phyloP scores from a whole-genome alignment of 441 rosid species.

The Syzygium malaccense region DNA sequence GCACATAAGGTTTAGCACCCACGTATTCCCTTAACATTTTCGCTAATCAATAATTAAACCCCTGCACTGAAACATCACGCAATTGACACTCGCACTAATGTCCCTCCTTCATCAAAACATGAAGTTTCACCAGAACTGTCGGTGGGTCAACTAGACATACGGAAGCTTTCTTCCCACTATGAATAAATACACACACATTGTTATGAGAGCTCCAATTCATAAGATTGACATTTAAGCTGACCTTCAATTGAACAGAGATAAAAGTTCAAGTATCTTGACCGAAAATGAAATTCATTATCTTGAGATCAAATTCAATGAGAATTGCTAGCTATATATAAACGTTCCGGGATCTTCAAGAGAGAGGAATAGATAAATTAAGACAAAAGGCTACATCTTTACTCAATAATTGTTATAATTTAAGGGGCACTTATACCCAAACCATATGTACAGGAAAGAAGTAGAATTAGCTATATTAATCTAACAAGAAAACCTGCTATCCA shows the following conservation, averaged over 20 bases:
- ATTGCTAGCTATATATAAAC: neutral
- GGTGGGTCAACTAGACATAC: neutral
- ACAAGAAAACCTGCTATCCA: neutral
- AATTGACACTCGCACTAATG: accelerated
- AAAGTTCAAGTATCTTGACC: neutral
- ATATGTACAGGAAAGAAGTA: neutral
- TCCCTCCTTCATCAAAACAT: neutral
- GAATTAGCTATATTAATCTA: neutral
- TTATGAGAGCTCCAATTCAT: neutral
- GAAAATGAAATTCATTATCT: neutral
- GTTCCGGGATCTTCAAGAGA: neutral
- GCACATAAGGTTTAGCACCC: neutral
- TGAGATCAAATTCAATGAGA: neutral
- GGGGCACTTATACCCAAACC: neutral
- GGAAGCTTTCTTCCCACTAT: neutral
- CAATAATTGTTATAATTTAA: too few species aligned
- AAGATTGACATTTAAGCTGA: neutral
- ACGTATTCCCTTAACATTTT: neutral
- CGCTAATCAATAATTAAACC: neutral
- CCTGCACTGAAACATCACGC: neutral
- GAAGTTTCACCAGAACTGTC: neutral
- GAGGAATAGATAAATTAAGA: neutral
- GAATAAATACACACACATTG: neutral
- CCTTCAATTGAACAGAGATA: neutral
- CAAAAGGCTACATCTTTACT: neutral